A percentile compares a stretch with the other conserved stretches of the same genome.
phyloP scores from a whole-genome alignment of 495 filamentous ascomycete species.

The Hypoxylon cercidicola region DNA sequence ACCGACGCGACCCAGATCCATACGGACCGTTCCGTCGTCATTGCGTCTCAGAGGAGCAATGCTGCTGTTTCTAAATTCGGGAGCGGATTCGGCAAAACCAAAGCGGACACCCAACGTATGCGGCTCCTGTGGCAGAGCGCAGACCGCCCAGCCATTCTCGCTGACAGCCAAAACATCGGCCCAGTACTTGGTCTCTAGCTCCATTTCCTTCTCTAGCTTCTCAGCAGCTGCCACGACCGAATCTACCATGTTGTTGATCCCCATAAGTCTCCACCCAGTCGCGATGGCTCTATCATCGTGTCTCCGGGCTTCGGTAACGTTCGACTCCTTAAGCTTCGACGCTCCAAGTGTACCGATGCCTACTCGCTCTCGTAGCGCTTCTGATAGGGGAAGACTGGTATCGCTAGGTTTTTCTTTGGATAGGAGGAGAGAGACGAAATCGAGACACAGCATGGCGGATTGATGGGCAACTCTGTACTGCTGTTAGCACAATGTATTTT shows the following conservation, averaged over 20 bases:
- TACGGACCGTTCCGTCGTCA: conserved; percentile 75
- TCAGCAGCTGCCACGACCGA: conserved; percentile 76
- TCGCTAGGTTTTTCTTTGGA: conserved; percentile 78
- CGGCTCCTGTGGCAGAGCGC: conserved; percentile 73
- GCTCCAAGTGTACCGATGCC: conserved; percentile 80
- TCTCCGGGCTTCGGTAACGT: conserved; percentile 61
- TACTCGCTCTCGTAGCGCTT: conserved; percentile 71
- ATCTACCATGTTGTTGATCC: conserved; percentile 77
- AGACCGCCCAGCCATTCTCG: conserved; percentile 85
- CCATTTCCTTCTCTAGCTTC: conserved; percentile 78
- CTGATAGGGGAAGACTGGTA: conserved; percentile 71
- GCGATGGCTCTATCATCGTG: conserved; percentile 68
- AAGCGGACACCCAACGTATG: conserved; percentile 85
- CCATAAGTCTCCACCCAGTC: conserved; percentile 82
- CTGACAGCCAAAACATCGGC: conserved; percentile 80
- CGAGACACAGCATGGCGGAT: conserved; percentile 74
- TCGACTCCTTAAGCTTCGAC: conserved; percentile 71
- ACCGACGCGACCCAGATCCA: conserved; percentile 73
- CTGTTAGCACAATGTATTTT: too few relatives aligned
- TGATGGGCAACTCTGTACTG: conserved; percentile 63
- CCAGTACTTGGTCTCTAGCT: conserved; percentile 88
- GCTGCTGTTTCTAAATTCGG: conserved; percentile 80
- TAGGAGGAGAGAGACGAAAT: conserved; percentile 85
- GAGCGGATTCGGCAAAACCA: conserved; percentile 84
- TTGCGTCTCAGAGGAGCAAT: conserved; percentile 79